Percentiles rank a stretch among this genome's conserved stretches.
Evolutionary conservation across 1,139 yeast species (phyloP).

Genomic region (Pneumocystis oryctolagi): DNA sequence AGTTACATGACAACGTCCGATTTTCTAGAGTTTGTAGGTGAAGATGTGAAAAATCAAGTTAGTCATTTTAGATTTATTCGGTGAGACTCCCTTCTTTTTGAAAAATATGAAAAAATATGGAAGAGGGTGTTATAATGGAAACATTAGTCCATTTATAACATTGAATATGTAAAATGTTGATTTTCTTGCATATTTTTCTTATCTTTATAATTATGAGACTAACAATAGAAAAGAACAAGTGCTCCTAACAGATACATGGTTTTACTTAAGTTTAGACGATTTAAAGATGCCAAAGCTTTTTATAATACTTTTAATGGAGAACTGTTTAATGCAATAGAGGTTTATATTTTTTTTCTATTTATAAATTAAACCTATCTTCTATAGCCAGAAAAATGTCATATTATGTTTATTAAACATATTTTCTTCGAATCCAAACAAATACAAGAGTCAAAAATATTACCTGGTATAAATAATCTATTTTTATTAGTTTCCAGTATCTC

Average conservation of each 20-base stretch:
- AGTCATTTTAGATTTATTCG: constrained; percentile 62
- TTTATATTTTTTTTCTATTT: background rate
- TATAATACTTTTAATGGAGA: constrained; percentile 56
- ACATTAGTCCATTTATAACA: background rate
- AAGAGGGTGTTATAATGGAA: background rate
- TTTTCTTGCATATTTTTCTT: background rate
- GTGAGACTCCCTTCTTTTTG: constrained; percentile 1
- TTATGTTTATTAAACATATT: constrained; percentile 51
- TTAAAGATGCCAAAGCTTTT: constrained; percentile 44
- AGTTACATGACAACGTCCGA: constrained; percentile 79
- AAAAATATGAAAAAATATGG: background rate
- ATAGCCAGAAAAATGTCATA: constrained; percentile 65
- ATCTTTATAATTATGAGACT: background rate
- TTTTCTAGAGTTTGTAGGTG: constrained; percentile 64
- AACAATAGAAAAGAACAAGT: constrained; percentile 27
- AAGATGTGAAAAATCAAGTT: constrained; percentile 38
- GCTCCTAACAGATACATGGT: constrained; percentile 62
- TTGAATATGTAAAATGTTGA: background rate
- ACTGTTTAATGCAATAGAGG: constrained; percentile 70
- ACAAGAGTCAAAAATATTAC: constrained; percentile 35
- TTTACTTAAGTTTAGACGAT: constrained; percentile 52
- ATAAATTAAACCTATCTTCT: background rate
- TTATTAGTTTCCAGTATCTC: constrained; percentile 23
- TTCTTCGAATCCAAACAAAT: constrained; percentile 26
- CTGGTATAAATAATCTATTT: constrained; percentile 60